phyloP scores from a whole-genome alignment of 2,329 filamentous ascomycete genomes.

The Neopestalotiopsis sp. region DNA sequence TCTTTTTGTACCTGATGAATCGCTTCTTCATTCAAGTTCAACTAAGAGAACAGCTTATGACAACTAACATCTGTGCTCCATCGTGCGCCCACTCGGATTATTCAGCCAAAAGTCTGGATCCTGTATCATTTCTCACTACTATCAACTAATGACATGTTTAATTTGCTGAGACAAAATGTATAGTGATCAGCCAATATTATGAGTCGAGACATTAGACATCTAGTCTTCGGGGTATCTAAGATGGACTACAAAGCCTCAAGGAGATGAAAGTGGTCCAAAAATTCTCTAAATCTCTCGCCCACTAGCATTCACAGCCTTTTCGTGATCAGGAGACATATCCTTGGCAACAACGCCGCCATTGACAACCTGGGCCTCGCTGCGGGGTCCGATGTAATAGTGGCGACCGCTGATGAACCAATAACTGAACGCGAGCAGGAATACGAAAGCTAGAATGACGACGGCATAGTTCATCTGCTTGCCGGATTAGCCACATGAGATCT shows the following conservation, averaged over 20 bases:
- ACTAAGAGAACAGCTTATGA: too few relatives aligned
- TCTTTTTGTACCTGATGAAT: too few relatives aligned
- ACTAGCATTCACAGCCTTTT: slow-evolving; percentile 23
- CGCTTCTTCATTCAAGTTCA: too few relatives aligned
- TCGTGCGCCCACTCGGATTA: too few relatives aligned
- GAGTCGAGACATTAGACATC: too few relatives aligned
- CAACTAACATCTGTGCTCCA: too few relatives aligned
- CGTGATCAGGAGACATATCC: slow-evolving; percentile 23
- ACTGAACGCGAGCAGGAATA: slow-evolving; percentile 46
- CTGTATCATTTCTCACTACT: too few relatives aligned
- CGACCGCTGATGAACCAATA: slow-evolving; percentile 54
- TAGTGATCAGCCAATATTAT: too few relatives aligned
- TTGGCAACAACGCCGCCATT: slow-evolving; percentile 31
- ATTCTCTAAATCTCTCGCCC: slow-evolving; percentile 18
- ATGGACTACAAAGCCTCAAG: not conserved
- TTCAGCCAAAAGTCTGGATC: too few relatives aligned
- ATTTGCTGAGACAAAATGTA: too few relatives aligned
- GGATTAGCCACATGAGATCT: not conserved
- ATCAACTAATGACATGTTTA: too few relatives aligned
- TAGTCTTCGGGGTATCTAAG: not conserved
- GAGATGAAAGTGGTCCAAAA: not conserved
- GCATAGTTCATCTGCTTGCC: slow-evolving; percentile 58
- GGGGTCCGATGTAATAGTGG: slow-evolving; percentile 54
- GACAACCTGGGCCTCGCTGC: slow-evolving; percentile 34
- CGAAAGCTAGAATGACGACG: slow-evolving; percentile 52